Conservation (phyloP, 2,329 filamentous ascomycete genomes). For the Trichoderma aggressivum region DNA sequence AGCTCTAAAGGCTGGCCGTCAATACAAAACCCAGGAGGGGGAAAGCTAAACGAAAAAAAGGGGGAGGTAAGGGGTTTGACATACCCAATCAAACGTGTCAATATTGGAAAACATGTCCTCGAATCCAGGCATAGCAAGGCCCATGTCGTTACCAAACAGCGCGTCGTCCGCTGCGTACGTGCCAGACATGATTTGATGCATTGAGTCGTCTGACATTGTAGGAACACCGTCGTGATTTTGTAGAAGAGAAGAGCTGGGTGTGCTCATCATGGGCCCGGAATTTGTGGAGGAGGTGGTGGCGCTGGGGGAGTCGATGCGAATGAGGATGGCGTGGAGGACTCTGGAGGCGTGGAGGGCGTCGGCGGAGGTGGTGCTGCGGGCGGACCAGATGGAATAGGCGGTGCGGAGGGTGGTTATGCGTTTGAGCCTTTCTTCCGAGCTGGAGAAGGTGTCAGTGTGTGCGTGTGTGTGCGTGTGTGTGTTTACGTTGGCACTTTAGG, state of each 20-base stretch:
- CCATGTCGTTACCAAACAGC: not conserved
- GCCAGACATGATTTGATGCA: not conserved
- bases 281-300: not conserved
- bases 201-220: not conserved
- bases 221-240: not conserved
- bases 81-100: slow-evolving; percentile 41
- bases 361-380: slow-evolving; percentile 35
- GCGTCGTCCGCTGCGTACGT: not conserved
- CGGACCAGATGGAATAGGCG: slow-evolving; percentile 43
- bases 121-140: slow-evolving; percentile 33
- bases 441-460: not conserved
- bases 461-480: not conserved
- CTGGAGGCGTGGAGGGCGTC: slow-evolving; percentile 43
- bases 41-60: not conserved
- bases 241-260: not conserved
- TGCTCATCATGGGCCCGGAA: not conserved
- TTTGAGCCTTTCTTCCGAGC: slow-evolving; percentile 31
- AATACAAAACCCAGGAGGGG: not conserved
- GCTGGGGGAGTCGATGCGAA: slow-evolving; percentile 30
- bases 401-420: slow-evolving; percentile 38
- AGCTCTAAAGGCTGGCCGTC: slow-evolving; percentile 9
- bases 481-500: too few relatives aligned
- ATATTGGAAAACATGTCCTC: slow-evolving; percentile 36
- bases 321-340: slow-evolving; percentile 43
- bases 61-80: slow-evolving; percentile 14